Evolutionary conservation across 768 basidiomycete species (phyloP), one percentile per base, ranked within the genome.

Genomic region (Favolaschia claudopus): DNA sequence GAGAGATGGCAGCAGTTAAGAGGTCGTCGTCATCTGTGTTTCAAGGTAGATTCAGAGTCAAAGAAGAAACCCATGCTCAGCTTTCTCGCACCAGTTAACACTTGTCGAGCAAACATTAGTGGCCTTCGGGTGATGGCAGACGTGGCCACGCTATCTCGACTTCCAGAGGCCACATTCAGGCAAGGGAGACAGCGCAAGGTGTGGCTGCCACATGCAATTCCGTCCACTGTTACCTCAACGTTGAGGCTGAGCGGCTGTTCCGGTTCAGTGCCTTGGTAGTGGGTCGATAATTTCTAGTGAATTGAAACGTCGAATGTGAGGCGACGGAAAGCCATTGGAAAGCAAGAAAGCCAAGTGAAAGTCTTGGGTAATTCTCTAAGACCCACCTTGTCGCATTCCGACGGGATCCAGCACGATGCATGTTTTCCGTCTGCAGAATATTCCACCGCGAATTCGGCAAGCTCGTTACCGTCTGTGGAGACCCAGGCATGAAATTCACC

Each of bases 371-470:
- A n/a, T n/a, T n/a, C n/a, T n/a, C 9, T 20, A 9, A 22, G 39
- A 42, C 39, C 17, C 9, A 55, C 61, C 51, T 62, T 56, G 46
- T 49, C 51, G 5, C 37, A 27, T 22, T 53, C 45, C 2, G 61
- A 62, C 5, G 61, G 33, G 15, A 58, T 54, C 52, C 62, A 63
- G 40, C 56, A 58, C 10, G 51, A 45, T 5, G 46, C 52, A 4
- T 54, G 40, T 36, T 7, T 47, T 10, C 51, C 56, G 14, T 53
- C 62, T 9, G 44, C 39, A 3, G 62, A 63, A 25, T 43, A 34
- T 27, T 63, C 56, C 5, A 40, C n/a, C 1, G 46, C 62, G 28
- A 40, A 58, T 20, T 63, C 62, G 6, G 56, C 3, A 3, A 57
- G 19, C 10, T 17, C n/a, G 20, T 17, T 28, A 9, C 61, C 55